Evolutionary conservation across 2,329 filamentous ascomycete genomes (phyloP).

Genomic region (Gyromitra esculenta): DNA sequence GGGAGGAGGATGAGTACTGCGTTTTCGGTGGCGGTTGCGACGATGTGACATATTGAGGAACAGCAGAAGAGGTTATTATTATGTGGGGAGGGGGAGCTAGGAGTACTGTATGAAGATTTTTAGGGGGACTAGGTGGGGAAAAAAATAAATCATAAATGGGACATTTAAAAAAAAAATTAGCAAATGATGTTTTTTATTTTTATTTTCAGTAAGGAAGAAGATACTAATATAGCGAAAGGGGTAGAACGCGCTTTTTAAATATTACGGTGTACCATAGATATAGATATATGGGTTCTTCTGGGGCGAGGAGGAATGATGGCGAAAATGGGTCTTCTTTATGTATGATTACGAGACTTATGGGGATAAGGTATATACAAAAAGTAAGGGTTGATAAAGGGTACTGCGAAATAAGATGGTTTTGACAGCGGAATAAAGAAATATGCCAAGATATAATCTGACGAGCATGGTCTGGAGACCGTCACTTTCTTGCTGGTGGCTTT

Average conservation of each 20-base stretch:
- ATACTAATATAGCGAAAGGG: not conserved
- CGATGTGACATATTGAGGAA: constrained; percentile 17
- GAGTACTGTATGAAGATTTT: not conserved
- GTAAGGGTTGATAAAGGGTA: constrained; percentile 6
- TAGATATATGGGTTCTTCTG: constrained; percentile 17
- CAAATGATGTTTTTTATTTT: constrained; percentile 5
- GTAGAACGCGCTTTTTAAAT: constrained; percentile 2
- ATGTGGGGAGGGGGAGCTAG: not conserved
- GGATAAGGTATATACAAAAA: not conserved
- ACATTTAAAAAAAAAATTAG: constrained; percentile 16
- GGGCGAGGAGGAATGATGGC: constrained; percentile 15
- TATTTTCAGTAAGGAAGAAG: not conserved
- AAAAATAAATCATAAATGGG: constrained; percentile 9
- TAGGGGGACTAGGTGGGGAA: not conserved
- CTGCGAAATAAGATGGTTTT: not conserved
- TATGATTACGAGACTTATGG: not conserved
- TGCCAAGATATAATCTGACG: not conserved
- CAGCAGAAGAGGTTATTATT: not conserved
- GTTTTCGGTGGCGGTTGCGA: constrained; percentile 27
- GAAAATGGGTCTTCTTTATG: constrained; percentile 12
- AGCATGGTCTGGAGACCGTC: constrained; percentile 1
- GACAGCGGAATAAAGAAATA: constrained; percentile 13
- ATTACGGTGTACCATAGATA: not conserved
- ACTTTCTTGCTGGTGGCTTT: not conserved
- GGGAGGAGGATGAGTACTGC: not conserved